Evolutionary conservation across 345 rosid genomes (phyloP).

Genomic region (Citrus maxima): DNA sequence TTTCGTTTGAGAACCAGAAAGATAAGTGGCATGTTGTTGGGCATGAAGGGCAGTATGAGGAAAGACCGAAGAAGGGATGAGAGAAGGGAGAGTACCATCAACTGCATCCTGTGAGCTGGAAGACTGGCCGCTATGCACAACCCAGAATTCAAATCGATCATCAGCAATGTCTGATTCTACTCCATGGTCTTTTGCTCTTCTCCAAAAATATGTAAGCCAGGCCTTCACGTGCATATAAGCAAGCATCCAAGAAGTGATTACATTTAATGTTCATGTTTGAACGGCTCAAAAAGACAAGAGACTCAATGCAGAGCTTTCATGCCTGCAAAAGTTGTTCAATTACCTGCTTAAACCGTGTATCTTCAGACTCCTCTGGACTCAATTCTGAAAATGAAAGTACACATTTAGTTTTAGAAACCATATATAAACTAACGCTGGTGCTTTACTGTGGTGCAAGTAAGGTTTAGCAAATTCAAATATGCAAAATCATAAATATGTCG

Average conservation of each 20-base stretch:
- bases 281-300: background rate
- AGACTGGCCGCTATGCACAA: conserved; percentile 41
- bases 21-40: too few species aligned
- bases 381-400: too few species aligned
- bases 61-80: too few species aligned
- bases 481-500: too few species aligned
- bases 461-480: too few species aligned
- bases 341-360: conserved; percentile 86
- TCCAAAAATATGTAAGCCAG: conserved; percentile 87
- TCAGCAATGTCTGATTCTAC: conserved; percentile 74
- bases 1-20: background rate
- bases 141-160: conserved; percentile 71
- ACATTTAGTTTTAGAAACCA: too few species aligned
- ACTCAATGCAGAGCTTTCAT: background rate
- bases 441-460: too few species aligned
- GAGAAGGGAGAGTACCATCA: conserved; percentile 50
- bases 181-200: conserved; percentile 67
- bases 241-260: background rate
- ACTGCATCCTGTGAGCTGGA: conserved; percentile 72
- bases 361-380: conserved; percentile 64
- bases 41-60: too few species aligned
- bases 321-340: too few species aligned
- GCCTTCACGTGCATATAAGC: conserved; percentile 43
- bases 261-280: background rate
- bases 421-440: too few species aligned